Percentiles rank a stretch among this genome's conserved stretches.
Conservation (phyloP, 352 stramenopile genomes). For the Globisporangium solare region DNA sequence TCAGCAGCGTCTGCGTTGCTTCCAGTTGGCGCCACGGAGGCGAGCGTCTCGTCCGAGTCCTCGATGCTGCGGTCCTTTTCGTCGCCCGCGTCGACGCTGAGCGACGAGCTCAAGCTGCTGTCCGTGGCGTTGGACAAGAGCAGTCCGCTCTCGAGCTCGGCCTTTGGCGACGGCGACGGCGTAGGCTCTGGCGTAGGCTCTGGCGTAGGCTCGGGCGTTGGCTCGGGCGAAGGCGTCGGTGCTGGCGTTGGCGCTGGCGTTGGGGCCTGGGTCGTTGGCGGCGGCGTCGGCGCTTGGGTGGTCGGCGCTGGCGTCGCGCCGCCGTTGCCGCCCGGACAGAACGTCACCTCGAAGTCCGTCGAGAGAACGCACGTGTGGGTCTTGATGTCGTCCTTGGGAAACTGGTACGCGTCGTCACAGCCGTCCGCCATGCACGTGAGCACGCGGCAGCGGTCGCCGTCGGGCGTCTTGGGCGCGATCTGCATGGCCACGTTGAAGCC, state of each 20-base stretch:
- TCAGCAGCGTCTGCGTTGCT: slow-evolving; percentile 1
- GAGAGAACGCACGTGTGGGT: slow-evolving; percentile 49
- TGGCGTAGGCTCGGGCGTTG: slow-evolving; percentile 2
- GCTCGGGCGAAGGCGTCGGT: background rate
- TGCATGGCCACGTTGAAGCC: slow-evolving; percentile 73
- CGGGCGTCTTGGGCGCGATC: slow-evolving; percentile 38
- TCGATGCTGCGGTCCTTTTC: slow-evolving; percentile 15
- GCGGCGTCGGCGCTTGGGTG: slow-evolving; percentile 12
- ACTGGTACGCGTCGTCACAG: slow-evolving; percentile 65
- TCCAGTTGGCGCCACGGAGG: slow-evolving; percentile 10
- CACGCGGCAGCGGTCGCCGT: slow-evolving; percentile 35
- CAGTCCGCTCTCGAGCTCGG: background rate
- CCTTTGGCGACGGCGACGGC: background rate
- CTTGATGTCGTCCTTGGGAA: slow-evolving; percentile 65
- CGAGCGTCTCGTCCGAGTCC: slow-evolving; percentile 8
- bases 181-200: slow-evolving; percentile 4
- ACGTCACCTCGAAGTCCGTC: slow-evolving; percentile 56
- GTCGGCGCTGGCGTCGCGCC: slow-evolving; percentile 13
- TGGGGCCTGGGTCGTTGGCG: slow-evolving; percentile 17
- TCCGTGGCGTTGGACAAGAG: slow-evolving; percentile 2
- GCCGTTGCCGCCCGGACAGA: slow-evolving; percentile 28
- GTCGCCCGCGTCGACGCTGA: slow-evolving; percentile 2
- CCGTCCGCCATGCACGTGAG: slow-evolving; percentile 52
- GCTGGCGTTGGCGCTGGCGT: slow-evolving; percentile 16
- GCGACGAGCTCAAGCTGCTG: slow-evolving; percentile 14